These are phyloP conservation scores for Acanthochlamys bracteata DNA, from an alignment of 106 monocot genomes.

Conservation along the genomic window DNA sequence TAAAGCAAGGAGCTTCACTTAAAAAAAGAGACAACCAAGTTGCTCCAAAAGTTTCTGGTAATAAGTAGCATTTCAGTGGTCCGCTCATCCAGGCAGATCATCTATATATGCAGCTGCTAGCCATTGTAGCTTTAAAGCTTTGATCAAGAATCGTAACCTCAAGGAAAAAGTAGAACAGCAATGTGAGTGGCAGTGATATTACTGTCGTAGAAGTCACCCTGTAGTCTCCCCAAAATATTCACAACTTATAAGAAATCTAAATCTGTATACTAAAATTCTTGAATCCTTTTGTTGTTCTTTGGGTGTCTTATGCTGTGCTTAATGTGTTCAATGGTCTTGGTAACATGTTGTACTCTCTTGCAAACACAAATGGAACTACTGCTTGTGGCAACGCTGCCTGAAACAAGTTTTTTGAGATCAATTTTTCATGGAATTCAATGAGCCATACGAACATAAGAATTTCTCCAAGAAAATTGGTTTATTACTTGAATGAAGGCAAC, in stretches of 20 bases:
- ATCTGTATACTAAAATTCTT: background rate
- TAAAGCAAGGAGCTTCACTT: no score
- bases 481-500: constrained; percentile 41
- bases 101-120: no score
- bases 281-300: no score
- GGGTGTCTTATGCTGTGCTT: constrained; percentile 17
- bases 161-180: constrained; percentile 13
- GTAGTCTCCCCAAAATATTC: background rate
- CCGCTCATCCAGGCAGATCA: no score
- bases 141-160: background rate
- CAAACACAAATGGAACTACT: constrained; percentile 47
- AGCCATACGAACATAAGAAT: background rate
- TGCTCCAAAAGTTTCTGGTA: no score
- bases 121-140: no score
- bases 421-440: background rate
- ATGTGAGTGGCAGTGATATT: constrained; percentile 18
- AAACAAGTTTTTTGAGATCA: background rate
- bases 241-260: background rate
- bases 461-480: background rate
- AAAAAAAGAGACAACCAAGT: no score
- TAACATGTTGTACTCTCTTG: constrained; percentile 45
- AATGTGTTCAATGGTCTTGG: constrained; percentile 9
- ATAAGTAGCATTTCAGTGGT: no score
- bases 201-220: constrained; percentile 28
- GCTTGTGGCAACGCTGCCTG: constrained; percentile 46